Percentiles rank a stretch among this genome's conserved stretches.
Evolutionary conservation across 148 eudicot species (phyloP).

Genomic region (Rhododendron griersonianum): DNA sequence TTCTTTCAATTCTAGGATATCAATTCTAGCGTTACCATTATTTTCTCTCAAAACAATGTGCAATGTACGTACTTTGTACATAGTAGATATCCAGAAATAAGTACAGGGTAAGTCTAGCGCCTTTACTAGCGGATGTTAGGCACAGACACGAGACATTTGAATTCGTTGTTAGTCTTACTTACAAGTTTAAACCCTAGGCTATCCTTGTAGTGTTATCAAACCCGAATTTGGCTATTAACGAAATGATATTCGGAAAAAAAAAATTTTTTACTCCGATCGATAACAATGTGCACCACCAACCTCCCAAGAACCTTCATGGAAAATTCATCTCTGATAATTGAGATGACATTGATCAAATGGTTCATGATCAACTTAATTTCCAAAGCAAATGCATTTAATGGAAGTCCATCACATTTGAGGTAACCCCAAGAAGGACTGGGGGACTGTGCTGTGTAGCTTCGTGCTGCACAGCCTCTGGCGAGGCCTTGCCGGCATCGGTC

Average conservation of each 20-base stretch:
- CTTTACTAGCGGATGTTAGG: no score
- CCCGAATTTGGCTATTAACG: no score
- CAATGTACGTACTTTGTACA: no score
- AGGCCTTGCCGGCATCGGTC: no score
- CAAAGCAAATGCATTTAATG: background rate
- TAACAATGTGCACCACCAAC: background rate
- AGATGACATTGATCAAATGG: background rate
- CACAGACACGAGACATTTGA: no score
- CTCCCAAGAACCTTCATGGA: constrained; percentile 6
- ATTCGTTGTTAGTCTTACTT: no score
- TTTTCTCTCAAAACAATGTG: background rate
- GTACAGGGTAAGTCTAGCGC: no score
- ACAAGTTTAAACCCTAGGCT: no score
- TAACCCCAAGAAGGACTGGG: background rate
- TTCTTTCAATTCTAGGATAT: background rate
- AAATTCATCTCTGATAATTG: background rate
- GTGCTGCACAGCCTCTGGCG: no score
- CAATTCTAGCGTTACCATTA: background rate
- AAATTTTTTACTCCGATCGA: background rate
- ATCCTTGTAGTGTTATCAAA: no score
- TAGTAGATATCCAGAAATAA: no score
- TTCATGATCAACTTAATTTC: constrained; percentile 4
- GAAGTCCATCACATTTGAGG: background rate
- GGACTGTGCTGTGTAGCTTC: no score
- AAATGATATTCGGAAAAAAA: background rate